phyloP scores from a whole-genome alignment of 257 asterid species.

The Cordia subcordata region DNA sequence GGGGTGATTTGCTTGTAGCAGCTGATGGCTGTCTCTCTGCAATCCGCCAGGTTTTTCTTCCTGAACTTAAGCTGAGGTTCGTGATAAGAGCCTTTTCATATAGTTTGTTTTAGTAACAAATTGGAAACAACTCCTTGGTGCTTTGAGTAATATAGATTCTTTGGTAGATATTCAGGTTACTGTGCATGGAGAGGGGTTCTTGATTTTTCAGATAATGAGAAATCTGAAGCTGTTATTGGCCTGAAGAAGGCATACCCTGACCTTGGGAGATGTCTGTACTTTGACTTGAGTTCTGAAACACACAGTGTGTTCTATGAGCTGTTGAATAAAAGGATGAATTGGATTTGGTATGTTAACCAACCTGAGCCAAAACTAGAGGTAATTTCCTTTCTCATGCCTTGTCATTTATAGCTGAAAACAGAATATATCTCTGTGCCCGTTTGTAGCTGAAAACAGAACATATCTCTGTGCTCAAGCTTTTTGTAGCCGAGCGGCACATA shows the following conservation, averaged over 20 bases:
- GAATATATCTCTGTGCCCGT: too few relatives aligned
- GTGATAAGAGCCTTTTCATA: slow-evolving; percentile 2
- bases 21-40: slow-evolving; percentile 81
- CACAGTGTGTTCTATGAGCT: slow-evolving; percentile 73
- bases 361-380: slow-evolving; percentile 75
- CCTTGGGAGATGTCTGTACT: slow-evolving; percentile 74
- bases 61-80: slow-evolving; percentile 64
- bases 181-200: slow-evolving; percentile 97
- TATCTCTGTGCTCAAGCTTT: too few relatives aligned
- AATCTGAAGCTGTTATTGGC: slow-evolving; percentile 44
- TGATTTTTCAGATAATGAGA: slow-evolving; percentile 48
- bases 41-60: slow-evolving; percentile 54
- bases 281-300: slow-evolving; percentile 53
- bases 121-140: background rate
- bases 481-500: too few relatives aligned
- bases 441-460: too few relatives aligned
- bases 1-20: slow-evolving; percentile 66
- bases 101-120: background rate
- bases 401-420: too few relatives aligned
- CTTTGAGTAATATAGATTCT: background rate
- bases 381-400: background rate
- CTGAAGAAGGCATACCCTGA: slow-evolving; percentile 69
- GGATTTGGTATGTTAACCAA: slow-evolving; percentile 93
- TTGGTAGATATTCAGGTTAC: slow-evolving; percentile 77
- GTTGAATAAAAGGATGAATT: slow-evolving; percentile 56